Evolutionary conservation across 2,329 filamentous ascomycete species (phyloP).

Genomic region (Cytospora chrysosperma): DNA sequence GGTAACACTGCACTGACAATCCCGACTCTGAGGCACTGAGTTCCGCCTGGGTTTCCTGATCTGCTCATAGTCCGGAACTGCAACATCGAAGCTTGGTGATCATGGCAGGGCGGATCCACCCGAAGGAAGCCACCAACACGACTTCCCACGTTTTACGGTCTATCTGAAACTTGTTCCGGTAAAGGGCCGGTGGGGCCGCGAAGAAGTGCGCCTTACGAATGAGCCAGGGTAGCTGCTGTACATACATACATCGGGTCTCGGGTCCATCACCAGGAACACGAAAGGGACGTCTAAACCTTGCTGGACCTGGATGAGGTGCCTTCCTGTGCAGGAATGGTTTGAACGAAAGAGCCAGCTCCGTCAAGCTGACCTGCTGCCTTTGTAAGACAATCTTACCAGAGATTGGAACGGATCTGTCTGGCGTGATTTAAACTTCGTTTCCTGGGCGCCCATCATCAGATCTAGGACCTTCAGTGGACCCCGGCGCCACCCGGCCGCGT

Average conservation of each 20-base stretch:
- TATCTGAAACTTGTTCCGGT: conserved; percentile 7
- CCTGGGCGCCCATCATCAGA: not conserved
- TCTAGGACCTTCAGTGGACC: not conserved
- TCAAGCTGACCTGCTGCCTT: not conserved
- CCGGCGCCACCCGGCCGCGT: not conserved
- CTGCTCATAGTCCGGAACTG: too few species aligned
- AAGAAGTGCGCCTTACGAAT: not conserved
- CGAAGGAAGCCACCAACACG: not conserved
- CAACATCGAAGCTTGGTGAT: not conserved
- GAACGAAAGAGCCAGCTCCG: not conserved
- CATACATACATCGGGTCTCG: too few species aligned
- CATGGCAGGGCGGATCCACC: not conserved
- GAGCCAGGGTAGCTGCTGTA: not conserved
- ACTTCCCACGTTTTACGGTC: not conserved
- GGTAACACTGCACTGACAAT: not conserved
- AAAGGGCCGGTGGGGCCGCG: not conserved
- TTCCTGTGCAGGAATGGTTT: not conserved
- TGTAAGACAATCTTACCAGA: not conserved
- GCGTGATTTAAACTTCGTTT: too few species aligned
- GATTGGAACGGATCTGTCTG: conserved; percentile 3
- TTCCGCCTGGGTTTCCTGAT: not conserved
- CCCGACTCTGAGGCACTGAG: not conserved
- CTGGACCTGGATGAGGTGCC: not conserved
- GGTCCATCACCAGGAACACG: not conserved
- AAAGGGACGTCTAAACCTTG: not conserved